Evolutionary conservation across 805 yeast species (phyloP).

Genomic region (Candida argentea): DNA sequence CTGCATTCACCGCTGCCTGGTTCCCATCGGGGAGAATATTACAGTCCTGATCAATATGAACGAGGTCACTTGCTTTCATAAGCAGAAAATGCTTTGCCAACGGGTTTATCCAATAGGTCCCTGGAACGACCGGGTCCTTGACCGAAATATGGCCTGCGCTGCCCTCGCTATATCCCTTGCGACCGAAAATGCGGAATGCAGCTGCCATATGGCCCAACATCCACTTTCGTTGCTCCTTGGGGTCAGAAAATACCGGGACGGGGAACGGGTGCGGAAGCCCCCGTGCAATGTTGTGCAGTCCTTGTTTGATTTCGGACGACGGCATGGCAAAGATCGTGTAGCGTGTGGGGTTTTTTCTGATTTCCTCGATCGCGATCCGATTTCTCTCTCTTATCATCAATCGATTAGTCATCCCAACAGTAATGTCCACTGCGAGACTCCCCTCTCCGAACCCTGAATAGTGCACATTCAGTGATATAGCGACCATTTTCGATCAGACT

Average conservation of each 20-base stretch:
- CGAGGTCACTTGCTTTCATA: slow-evolving; percentile 29
- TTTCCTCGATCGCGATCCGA: too few species aligned
- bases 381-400: too few species aligned
- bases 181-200: slow-evolving; percentile 74
- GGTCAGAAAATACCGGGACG: slow-evolving; percentile 43
- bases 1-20: slow-evolving; percentile 29
- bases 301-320: slow-evolving; percentile 31
- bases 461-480: too few species aligned
- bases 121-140: slow-evolving; percentile 73
- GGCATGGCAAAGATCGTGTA: too few species aligned
- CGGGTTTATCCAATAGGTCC: slow-evolving; percentile 86
- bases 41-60: slow-evolving; percentile 28
- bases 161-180: slow-evolving; percentile 69
- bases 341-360: too few species aligned
- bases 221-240: slow-evolving; percentile 42
- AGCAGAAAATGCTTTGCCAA: slow-evolving; percentile 61
- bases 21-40: slow-evolving; percentile 29
- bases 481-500: too few species aligned
- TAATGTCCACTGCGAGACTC: too few species aligned
- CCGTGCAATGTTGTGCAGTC: slow-evolving; percentile 51
- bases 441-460: too few species aligned
- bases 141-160: slow-evolving; percentile 80
- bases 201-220: slow-evolving; percentile 70
- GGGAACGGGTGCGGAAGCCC: slow-evolving; percentile 43
- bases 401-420: too few species aligned